Percentiles rank a stretch among this genome's conserved stretches.
Conservation (phyloP, 2,329 filamentous ascomycete species). For the Parascedosporium putredinis region DNA sequence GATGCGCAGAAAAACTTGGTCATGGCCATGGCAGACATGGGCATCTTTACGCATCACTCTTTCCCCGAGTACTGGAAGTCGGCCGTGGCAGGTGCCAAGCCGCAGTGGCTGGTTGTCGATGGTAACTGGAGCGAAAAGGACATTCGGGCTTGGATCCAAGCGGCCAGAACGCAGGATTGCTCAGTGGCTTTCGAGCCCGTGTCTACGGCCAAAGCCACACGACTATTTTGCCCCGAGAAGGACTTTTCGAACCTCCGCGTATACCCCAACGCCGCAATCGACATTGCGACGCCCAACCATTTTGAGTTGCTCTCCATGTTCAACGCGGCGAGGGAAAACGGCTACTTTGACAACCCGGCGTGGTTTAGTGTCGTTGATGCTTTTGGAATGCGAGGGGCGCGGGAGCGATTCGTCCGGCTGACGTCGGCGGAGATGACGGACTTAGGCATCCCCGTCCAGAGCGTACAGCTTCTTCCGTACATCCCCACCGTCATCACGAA, state of each 20-base stretch:
- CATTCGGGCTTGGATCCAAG: slow-evolving; percentile 57
- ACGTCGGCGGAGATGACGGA: slow-evolving; percentile 61
- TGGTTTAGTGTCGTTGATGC: slow-evolving; percentile 79
- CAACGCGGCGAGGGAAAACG: slow-evolving; percentile 51
- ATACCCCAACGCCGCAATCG: slow-evolving; percentile 54
- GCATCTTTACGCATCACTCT: slow-evolving; percentile 55
- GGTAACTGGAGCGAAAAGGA: slow-evolving; percentile 68
- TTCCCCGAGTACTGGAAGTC: slow-evolving; percentile 50
- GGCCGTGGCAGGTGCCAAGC: slow-evolving; percentile 43
- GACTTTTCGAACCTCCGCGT: slow-evolving; percentile 30
- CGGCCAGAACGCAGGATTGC: slow-evolving; percentile 43
- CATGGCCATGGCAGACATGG: slow-evolving; percentile 95
- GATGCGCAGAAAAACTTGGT: slow-evolving; percentile 71
- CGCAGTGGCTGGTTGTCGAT: slow-evolving; percentile 75
- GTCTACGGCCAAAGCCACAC: slow-evolving; percentile 64
- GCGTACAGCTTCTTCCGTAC: slow-evolving; percentile 76
- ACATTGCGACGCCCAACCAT: slow-evolving; percentile 72
- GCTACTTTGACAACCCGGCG: slow-evolving; percentile 54
- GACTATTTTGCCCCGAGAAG: slow-evolving; percentile 46
- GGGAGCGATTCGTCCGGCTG: slow-evolving; percentile 61
- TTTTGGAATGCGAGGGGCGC: slow-evolving; percentile 62
- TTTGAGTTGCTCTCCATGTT: slow-evolving; percentile 77
- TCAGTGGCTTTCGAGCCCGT: slow-evolving; percentile 81
- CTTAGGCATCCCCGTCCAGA: slow-evolving; percentile 71
- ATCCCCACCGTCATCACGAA: slow-evolving; percentile 80